Percentiles rank a stretch among this genome's conserved stretches.
Conservation (phyloP, 192 early-diverging fungal species). For the Gaertneriomyces sp. region DNA sequence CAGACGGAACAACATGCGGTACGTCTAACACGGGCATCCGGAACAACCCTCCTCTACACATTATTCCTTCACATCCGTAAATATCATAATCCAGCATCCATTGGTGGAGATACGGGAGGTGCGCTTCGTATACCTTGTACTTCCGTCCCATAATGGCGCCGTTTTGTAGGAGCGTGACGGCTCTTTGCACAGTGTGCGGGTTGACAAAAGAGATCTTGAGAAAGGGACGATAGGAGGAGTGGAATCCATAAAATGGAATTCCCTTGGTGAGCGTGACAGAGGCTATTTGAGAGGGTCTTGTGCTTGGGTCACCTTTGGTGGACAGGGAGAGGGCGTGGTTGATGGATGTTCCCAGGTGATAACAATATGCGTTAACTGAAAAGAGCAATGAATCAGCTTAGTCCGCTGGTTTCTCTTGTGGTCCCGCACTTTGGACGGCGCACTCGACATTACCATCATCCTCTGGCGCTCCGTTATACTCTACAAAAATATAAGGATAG, state of each 20-base stretch:
- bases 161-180: constrained; percentile 62
- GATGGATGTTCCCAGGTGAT: constrained; percentile 57
- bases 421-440: no score
- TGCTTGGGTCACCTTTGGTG: constrained; percentile 2
- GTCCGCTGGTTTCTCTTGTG: no score
- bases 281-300: constrained; percentile 49
- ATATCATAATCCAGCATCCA: constrained; percentile 85
- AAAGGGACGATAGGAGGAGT: constrained; percentile 62
- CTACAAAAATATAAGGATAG: constrained; percentile 80
- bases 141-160: constrained; percentile 68
- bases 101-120: constrained; percentile 78
- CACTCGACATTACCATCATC: no score
- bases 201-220: constrained; percentile 73
- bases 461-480: constrained; percentile 52
- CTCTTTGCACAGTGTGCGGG: constrained; percentile 53
- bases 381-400: no score
- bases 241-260: constrained; percentile 85
- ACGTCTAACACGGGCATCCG: constrained; percentile 26
- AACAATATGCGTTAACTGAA: constrained; percentile 33
- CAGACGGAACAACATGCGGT: neutral
- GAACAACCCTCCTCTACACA: constrained; percentile 46
- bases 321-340: constrained; percentile 65
- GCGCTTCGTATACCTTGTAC: constrained; percentile 76
- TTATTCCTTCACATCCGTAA: constrained; percentile 80
- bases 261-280: constrained; percentile 74